phyloP scores from a whole-genome alignment of 805 yeast species.

The Kodamaea neixiangensis region DNA sequence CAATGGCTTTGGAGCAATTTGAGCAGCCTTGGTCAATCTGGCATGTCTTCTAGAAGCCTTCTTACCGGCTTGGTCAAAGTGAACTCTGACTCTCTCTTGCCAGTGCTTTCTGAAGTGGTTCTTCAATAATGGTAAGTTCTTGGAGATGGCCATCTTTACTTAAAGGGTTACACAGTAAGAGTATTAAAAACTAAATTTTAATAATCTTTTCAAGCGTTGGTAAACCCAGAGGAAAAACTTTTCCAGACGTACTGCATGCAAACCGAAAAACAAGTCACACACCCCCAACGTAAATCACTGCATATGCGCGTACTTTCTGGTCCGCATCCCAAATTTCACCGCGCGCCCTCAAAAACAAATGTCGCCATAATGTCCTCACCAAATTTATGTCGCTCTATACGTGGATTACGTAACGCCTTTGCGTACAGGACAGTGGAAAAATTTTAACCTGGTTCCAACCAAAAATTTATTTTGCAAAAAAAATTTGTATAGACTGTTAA shows the following conservation, averaged over 20 bases:
- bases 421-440: conserved; percentile 11
- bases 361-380: neutral
- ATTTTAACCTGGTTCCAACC: conserved; percentile 7
- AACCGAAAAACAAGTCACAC: conserved; percentile 13
- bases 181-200: conserved; percentile 10
- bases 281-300: neutral
- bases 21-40: conserved; percentile 92
- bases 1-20: conserved; percentile 96
- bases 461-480: conserved; percentile 6
- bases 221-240: conserved; percentile 7
- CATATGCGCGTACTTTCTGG: neutral
- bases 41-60: conserved; percentile 95
- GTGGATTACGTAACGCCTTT: neutral
- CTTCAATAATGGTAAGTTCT: conserved; percentile 98
- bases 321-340: neutral
- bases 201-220: neutral
- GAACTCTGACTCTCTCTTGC: conserved; percentile 99
- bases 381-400: neutral
- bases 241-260: conserved; percentile 5
- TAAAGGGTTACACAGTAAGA: conserved; percentile 14
- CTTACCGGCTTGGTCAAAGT: conserved; percentile 99
- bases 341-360: neutral
- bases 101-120: conserved; percentile 99
- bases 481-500: conserved; percentile 13
- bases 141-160: conserved; percentile 79